Conservation (phyloP, 768 basidiomycete genomes). For the Termitomyces sp. region DNA sequence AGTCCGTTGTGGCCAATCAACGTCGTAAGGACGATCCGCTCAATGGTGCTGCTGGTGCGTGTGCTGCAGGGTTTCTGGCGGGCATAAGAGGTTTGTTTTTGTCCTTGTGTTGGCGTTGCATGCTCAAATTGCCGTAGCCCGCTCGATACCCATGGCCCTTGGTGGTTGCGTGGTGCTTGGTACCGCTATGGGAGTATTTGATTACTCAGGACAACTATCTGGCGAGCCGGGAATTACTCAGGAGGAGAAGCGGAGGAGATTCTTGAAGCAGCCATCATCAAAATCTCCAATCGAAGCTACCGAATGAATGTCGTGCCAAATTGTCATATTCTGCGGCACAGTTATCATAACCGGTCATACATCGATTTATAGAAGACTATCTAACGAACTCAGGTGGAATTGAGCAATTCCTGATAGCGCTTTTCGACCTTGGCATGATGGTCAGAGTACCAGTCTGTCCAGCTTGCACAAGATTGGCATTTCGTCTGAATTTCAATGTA, state of each 20-base stretch:
- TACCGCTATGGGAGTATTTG: constrained; percentile 74
- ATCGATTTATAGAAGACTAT: background rate
- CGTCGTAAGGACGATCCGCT: constrained; percentile 73
- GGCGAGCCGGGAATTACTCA: constrained; percentile 37
- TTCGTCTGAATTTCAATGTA: constrained; percentile 22
- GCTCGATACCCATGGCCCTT: constrained; percentile 78
- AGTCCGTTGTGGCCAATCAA: constrained; percentile 75
- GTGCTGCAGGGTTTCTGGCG: constrained; percentile 90
- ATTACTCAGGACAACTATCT: constrained; percentile 65
- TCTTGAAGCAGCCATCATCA: constrained; percentile 74
- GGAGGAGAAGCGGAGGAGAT: constrained; percentile 71
- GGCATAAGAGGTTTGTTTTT: constrained; percentile 67
- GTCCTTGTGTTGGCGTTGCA: background rate
- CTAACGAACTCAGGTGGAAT: background rate
- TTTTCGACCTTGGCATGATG: constrained; percentile 35
- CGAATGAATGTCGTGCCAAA: constrained; percentile 17
- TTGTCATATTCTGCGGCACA: background rate
- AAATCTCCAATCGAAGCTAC: constrained; percentile 31
- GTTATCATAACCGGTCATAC: background rate
- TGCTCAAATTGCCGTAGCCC: constrained; percentile 39
- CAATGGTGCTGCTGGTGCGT: constrained; percentile 83
- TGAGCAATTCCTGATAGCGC: constrained; percentile 29
- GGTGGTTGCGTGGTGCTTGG: constrained; percentile 78
- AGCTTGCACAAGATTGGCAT: constrained; percentile 36
- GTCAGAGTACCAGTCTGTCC: constrained; percentile 48